Conservation (phyloP, 352 stramenopile species). For the Pythium oligandrum region DNA sequence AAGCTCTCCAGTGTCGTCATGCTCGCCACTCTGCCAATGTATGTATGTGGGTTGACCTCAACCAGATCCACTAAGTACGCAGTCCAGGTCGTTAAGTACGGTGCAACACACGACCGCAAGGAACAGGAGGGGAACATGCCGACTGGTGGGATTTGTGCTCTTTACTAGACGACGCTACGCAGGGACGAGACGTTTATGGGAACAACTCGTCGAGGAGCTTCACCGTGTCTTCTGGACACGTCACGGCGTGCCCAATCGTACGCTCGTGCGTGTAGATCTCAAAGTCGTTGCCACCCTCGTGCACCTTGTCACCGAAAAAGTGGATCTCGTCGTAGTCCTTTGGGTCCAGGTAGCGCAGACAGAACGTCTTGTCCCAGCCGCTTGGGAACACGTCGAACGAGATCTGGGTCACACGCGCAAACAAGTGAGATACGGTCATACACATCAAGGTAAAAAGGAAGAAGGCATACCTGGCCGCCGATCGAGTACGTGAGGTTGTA, state of each 20-base stretch:
- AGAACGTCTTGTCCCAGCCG: conserved; percentile 99
- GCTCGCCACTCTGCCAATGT: too few relatives aligned
- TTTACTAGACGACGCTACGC: too few relatives aligned
- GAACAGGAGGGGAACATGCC: too few relatives aligned
- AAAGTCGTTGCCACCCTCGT: conserved; percentile 97
- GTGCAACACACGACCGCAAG: too few relatives aligned
- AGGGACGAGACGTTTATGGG: conserved; percentile 30
- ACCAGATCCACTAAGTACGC: too few relatives aligned
- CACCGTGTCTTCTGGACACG: conserved; percentile 95
- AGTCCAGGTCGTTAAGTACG: too few relatives aligned
- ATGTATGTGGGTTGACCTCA: too few relatives aligned
- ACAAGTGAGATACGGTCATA: too few relatives aligned
- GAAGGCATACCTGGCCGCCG: conserved; percentile 71
- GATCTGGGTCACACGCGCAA: conserved; percentile 49
- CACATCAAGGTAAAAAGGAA: too few relatives aligned
- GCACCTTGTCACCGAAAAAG: conserved; percentile 99
- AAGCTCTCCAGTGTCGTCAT: too few relatives aligned
- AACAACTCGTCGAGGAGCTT: conserved; percentile 96
- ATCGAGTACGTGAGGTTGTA: conserved; percentile 98
- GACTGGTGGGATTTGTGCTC: too few relatives aligned
- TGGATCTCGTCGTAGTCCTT: conserved; percentile 99
- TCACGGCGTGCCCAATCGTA: conserved; percentile 97
- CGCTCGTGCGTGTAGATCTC: conserved; percentile 97
- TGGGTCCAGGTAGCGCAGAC: conserved; percentile 90
- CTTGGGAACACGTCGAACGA: conserved; percentile 98